Evolutionary conservation across 1,284 basidiomycete species (phyloP).

Genomic region (Pholiota adiposa): DNA sequence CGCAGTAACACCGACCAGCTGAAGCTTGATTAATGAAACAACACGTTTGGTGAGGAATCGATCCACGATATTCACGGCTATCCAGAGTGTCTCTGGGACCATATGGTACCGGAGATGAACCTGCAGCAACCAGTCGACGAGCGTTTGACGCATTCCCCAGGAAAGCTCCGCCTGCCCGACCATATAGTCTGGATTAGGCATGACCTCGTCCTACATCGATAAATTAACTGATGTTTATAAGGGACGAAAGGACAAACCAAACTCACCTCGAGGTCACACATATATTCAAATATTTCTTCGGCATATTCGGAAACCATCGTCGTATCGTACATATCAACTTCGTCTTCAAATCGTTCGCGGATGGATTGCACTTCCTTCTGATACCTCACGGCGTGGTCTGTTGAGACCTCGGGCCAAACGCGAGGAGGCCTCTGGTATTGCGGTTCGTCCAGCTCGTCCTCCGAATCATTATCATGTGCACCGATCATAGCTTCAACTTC

Average conservation of each 20-base stretch:
- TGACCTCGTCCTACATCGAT: constrained; percentile 71
- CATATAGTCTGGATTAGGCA: constrained; percentile 97
- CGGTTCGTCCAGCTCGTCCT: constrained; percentile 40
- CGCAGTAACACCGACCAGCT: constrained; percentile 96
- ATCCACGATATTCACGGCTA: constrained; percentile 97
- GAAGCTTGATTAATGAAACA: constrained; percentile 93
- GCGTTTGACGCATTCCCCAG: constrained; percentile 94
- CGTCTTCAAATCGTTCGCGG: constrained; percentile 76
- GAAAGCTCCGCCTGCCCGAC: constrained; percentile 92
- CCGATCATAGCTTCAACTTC: constrained; percentile 65
- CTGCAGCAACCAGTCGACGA: constrained; percentile 98
- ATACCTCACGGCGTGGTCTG: constrained; percentile 59
- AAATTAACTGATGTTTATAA: not conserved
- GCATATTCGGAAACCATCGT: constrained; percentile 99
- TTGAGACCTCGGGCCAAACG: constrained; percentile 73
- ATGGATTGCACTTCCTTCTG: constrained; percentile 68
- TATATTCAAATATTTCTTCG: constrained; percentile 97
- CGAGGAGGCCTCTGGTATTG: constrained; percentile 45
- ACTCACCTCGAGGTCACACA: constrained; percentile 88
- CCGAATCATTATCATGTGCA: constrained; percentile 49
- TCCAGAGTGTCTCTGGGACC: constrained; percentile 98
- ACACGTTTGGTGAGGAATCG: constrained; percentile 94
- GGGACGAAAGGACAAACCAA: not conserved
- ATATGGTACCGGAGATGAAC: constrained; percentile 98
- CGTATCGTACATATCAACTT: constrained; percentile 87